Evolutionary conservation across 1,284 basidiomycete species (phyloP), one percentile per base, ranked within the genome.

Genomic region (Rhodotorula glutinis): DNA sequence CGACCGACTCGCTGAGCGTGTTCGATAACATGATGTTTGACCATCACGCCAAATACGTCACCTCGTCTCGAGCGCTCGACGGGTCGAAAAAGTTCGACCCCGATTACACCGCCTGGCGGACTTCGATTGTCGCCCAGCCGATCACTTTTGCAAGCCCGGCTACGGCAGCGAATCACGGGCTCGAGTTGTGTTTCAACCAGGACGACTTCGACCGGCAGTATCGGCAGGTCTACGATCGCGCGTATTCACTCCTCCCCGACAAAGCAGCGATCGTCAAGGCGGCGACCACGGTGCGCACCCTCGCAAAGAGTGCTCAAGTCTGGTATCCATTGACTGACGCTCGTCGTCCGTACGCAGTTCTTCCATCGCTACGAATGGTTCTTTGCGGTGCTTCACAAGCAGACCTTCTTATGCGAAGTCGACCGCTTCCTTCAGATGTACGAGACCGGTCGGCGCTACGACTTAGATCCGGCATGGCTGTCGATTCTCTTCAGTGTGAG

Each of bases 401-500:
- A 41, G 8, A 54, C 63, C 9, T 62, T 62, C 44, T 23, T 44
- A 4, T 44, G 62, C 27, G 70, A 72, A 30, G 27, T 62, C 53
- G 60, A 67, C 2, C 49, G 60, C 9, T 67, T 65, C 40, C 71
- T 67, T 67, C 61, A 72, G 41, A 70, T 73, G 70, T 47, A 40
- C 29, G 66, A 65, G 23, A 27, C 30, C 3, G 72, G 72, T 1
- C 52, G 70, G 21, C 47, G 53, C 16, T 49, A 65, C 30, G 68
- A 72, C 51, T 63, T 74, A 29, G 71, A 72, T 29, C 68, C 68
- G 25, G 57, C 72, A 4, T 74, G 73, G 73, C 53, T 74, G 2
- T 66, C 63, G 5, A 29, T 67, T 7, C 56, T 61, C 27, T 63
- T 57, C 38, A 47, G 69, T 13, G 64, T 73, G 7, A 49, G 70